Base-by-base conservation (phyloP, 228 moss, liverwort and hornwort genomes). In the Sphagnum fallax region DNA sequence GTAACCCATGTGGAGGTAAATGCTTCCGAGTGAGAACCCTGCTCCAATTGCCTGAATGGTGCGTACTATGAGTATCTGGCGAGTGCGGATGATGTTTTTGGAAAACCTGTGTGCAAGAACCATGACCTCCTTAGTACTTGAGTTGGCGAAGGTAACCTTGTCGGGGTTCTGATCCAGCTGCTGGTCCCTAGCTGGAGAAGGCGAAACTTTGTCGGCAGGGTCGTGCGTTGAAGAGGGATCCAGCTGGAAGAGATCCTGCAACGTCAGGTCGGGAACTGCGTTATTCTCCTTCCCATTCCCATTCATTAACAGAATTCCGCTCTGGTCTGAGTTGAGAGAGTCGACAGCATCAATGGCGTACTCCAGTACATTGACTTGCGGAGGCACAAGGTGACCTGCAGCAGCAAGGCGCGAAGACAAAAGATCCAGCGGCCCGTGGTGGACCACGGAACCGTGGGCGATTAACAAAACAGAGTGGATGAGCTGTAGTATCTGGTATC, bases 271-370 rank as follows among this genome's bases (percentile, higher is more conserved):
- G 0, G 85, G 85, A 2, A 82, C 67, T 10, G 76, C 82, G 1
- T 72, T 77, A 15, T 73, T 68, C 0, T 79, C 81, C 0, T 71
- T 69, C 14, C 72, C 11, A 5, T 79, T 81, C 72, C 16, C 0
- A 75, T 71, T 4, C 3, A 51, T 52, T 55, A 12, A 55, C 67
- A 85, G 79, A 52, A 79, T 82, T 68, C 79, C 76, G 70, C 79
- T 77, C 0, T 77, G 51, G 49, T 82, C 85, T 55, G 55, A 55
- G 12, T 55, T 12, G 55, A 55, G 71, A 32, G 75, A 78, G 61
- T 93, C 90, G 14, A 93, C 81, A 1, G 85, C 78, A 61, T 90
- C 93, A 9, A 93, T 93, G 4, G 93, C 93, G 16, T 93, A 93
- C 61, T 93, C 93, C 59, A 93, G 65, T 47, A 89, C 89, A 60